A percentile compares a stretch with the other conserved stretches of the same genome.
Evolutionary conservation across 1,139 yeast genomes (phyloP).

Genomic region (Yamadazyma diddensiae): DNA sequence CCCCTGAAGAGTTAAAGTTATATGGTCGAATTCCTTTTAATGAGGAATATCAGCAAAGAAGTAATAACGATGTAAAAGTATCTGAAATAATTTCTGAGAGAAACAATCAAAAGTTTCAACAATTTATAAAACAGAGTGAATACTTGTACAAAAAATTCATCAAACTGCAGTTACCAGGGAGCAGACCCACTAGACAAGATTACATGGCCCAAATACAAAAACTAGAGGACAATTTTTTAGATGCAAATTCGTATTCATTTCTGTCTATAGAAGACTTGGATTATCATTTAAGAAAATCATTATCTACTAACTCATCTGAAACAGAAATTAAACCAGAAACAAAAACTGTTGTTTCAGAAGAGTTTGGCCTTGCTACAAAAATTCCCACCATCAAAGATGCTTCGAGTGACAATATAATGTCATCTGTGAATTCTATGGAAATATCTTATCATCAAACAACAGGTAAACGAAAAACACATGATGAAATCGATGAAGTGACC

Average conservation of each 20-base stretch:
- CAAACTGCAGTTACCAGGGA: conserved; percentile 7
- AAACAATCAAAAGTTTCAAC: conserved; percentile 6
- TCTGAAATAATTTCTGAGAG: conserved; percentile 6
- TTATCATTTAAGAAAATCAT: conserved; percentile 3
- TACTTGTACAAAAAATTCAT: conserved; percentile 9
- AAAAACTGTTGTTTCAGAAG: neutral
- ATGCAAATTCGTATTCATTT: conserved; percentile 3
- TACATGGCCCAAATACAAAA: conserved; percentile 4
- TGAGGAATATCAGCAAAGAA: neutral
- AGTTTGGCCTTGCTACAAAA: conserved; percentile 8
- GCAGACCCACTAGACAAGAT: conserved; percentile 3
- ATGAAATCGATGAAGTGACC: conserved; percentile 8
- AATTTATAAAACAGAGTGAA: conserved; percentile 12
- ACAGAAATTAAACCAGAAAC: neutral
- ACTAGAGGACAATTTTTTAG: conserved; percentile 2
- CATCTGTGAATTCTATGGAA: conserved; percentile 12
- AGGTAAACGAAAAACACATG: neutral
- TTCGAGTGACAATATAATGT: conserved; percentile 4
- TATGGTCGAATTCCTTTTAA: conserved; percentile 1
- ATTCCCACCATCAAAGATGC: conserved; percentile 8
- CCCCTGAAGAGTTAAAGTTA: conserved; percentile 1
- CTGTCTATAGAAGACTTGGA: conserved; percentile 7
- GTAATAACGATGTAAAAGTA: neutral
- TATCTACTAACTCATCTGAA: neutral
- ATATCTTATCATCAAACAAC: conserved; percentile 4